Percentiles rank a stretch among this genome's conserved stretches.
Conservation (phyloP, 2,329 filamentous ascomycete genomes). For the Mycogone perniciosa region DNA sequence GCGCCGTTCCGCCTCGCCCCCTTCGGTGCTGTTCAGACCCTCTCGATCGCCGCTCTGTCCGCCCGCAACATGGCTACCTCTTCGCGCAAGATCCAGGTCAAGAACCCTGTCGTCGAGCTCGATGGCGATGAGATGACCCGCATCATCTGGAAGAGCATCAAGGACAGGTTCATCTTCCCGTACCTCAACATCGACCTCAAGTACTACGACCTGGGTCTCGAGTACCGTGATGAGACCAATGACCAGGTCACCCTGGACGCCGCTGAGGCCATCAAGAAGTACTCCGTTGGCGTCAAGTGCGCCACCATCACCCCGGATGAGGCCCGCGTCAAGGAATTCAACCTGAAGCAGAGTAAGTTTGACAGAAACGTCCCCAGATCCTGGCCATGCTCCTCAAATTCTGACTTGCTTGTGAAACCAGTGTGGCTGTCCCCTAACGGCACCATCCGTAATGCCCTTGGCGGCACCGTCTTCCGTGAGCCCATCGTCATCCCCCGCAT, state of each 20-base stretch:
- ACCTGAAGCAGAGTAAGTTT: conserved; percentile 87
- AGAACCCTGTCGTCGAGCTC: conserved; percentile 97
- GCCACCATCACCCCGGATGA: conserved; percentile 99
- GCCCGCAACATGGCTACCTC: conserved; percentile 54
- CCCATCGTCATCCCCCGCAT: conserved; percentile 94
- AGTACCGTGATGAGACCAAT: conserved; percentile 92
- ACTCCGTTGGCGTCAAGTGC: conserved; percentile 97
- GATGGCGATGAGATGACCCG: conserved; percentile 96
- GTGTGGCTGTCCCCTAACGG: conserved; percentile 99
- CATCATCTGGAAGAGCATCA: conserved; percentile 99
- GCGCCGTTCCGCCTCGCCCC: conserved; percentile 36
- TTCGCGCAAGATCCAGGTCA: conserved; percentile 89
- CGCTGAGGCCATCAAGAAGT: conserved; percentile 97
- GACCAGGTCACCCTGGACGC: conserved; percentile 94
- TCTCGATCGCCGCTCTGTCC: conserved; percentile 68
- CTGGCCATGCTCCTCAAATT: too few species aligned
- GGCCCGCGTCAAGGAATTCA: conserved; percentile 93
- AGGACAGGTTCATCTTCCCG: conserved; percentile 95
- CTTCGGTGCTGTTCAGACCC: conserved; percentile 32
- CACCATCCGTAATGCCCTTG: conserved; percentile 68
- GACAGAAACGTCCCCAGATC: too few species aligned
- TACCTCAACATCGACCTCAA: conserved; percentile 97
- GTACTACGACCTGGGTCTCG: conserved; percentile 91
- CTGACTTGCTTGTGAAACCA: conserved; percentile 26
- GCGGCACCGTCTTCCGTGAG: conserved; percentile 97